Evolutionary conservation across 2,329 filamentous ascomycete genomes (phyloP).

Genomic region (Botrytis sinoallii): DNA sequence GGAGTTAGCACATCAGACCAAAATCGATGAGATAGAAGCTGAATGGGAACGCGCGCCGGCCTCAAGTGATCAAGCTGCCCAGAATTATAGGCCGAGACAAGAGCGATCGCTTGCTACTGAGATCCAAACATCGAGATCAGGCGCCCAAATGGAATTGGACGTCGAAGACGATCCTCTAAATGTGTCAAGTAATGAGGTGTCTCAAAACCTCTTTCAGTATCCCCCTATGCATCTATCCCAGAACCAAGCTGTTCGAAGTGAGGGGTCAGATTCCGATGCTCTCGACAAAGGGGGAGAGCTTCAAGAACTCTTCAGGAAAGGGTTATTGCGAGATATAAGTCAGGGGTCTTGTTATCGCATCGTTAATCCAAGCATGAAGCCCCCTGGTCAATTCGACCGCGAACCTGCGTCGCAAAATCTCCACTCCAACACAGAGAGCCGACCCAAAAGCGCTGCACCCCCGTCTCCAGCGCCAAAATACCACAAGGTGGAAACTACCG

Average conservation of each 20-base stretch:
- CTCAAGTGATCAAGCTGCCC: neutral
- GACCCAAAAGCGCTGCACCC: neutral
- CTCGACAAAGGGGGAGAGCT: neutral
- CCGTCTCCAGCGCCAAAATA: neutral
- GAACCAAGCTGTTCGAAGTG: neutral
- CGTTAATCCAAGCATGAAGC: rapidly evolving
- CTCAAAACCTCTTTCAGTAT: rapidly evolving
- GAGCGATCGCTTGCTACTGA: neutral
- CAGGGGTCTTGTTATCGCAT: rapidly evolving
- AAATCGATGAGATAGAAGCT: neutral
- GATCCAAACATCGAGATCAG: neutral
- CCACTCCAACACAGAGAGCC: neutral
- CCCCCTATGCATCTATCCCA: neutral
- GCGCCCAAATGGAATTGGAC: neutral
- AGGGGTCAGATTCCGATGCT: neutral
- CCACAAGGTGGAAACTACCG: neutral
- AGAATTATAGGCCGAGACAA: neutral
- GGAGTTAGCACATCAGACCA: rapidly evolving
- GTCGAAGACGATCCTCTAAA: neutral
- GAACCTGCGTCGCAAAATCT: neutral
- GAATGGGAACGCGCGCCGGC: neutral
- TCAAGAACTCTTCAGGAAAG: rapidly evolving
- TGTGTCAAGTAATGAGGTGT: neutral
- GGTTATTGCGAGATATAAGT: rapidly evolving
- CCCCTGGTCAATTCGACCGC: neutral